These are phyloP conservation scores for Kluyveromyces lactis DNA, from an alignment of 805 yeast genomes.

Conservation along the genomic window DNA sequence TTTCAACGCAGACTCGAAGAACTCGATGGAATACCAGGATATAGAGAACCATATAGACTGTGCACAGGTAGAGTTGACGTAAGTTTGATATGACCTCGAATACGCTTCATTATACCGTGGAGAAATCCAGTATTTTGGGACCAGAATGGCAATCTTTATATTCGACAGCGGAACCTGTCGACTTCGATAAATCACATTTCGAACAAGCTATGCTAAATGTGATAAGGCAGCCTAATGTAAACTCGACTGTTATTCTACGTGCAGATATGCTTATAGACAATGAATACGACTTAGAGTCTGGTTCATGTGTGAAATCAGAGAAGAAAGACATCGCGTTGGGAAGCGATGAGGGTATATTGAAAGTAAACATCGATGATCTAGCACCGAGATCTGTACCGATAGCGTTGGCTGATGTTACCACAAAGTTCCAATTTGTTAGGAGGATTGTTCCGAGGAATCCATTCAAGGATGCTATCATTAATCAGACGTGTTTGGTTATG, in stretches of 20 bases:
- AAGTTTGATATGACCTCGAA: too few species aligned
- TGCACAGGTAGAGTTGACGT: too few species aligned
- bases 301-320: conserved; percentile 5
- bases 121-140: conserved; percentile 21
- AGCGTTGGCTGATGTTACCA: conserved; percentile 16
- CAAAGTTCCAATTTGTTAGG: conserved; percentile 53
- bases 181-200: conserved; percentile 40
- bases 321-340: conserved; percentile 10
- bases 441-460: conserved; percentile 90
- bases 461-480: conserved; percentile 68
- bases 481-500: conserved; percentile 69
- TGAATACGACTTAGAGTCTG: conserved; percentile 28
- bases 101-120: conserved; percentile 10
- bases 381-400: conserved; percentile 28
- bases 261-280: conserved; percentile 68
- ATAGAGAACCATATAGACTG: too few species aligned
- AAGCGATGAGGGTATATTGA: conserved; percentile 18
- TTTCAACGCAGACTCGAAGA: too few species aligned
- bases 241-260: conserved; percentile 82
- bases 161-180: conserved; percentile 14
- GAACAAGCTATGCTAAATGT: conserved; percentile 71
- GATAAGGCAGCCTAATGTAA: conserved; percentile 78
- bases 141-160: conserved; percentile 24
- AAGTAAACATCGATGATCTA: conserved; percentile 34
- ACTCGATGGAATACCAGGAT: too few species aligned